Percentiles rank a stretch among this genome's conserved stretches.
phyloP scores from a whole-genome alignment of 768 basidiomycete genomes.

The Russula griseocarnosa region DNA sequence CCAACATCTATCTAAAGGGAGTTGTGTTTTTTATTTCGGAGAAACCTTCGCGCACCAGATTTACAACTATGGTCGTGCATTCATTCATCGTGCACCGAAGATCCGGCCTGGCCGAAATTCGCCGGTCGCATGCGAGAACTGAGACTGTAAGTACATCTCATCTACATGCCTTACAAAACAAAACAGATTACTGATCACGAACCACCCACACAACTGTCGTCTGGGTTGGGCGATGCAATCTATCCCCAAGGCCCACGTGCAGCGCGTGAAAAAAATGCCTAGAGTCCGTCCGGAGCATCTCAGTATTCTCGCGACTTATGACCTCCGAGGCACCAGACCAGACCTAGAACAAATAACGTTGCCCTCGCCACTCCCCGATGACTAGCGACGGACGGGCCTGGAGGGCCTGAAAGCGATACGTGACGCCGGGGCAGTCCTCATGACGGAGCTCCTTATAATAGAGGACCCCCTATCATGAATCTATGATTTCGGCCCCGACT shows the following conservation, averaged over 20 bases:
- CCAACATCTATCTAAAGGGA: background rate
- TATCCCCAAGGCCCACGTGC: conserved; percentile 37
- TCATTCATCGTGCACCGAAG: conserved; percentile 12
- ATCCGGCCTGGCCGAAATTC: conserved; percentile 32
- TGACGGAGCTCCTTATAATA: conserved; percentile 41
- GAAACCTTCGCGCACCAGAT: conserved; percentile 1
- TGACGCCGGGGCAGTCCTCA: conserved; percentile 39
- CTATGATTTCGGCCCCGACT: conserved; percentile 39
- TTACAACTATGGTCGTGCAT: conserved; percentile 20
- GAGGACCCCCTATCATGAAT: conserved; percentile 42
- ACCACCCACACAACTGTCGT: conserved; percentile 30
- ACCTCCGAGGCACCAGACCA: conserved; percentile 11
- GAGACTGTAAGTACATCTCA: conserved; percentile 42
- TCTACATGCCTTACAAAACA: too few species aligned
- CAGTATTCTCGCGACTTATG: conserved; percentile 12
- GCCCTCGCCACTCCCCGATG: conserved; percentile 9
- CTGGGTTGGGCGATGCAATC: conserved; percentile 39
- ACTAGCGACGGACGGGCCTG: conserved; percentile 41
- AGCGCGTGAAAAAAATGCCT: conserved; percentile 35
- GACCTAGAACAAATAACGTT: conserved; percentile 15
- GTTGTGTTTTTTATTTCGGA: conserved; percentile 27
- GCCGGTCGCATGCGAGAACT: conserved; percentile 35
- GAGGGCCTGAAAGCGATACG: conserved; percentile 35
- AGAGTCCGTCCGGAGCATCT: conserved; percentile 31
- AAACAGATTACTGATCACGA: conserved; percentile 3